A percentile compares a stretch with the other conserved stretches of the same genome.
These are phyloP conservation scores for Wickerhamiella infanticola DNA, from an alignment of 1,139 yeast genomes.

Conservation along the genomic window DNA sequence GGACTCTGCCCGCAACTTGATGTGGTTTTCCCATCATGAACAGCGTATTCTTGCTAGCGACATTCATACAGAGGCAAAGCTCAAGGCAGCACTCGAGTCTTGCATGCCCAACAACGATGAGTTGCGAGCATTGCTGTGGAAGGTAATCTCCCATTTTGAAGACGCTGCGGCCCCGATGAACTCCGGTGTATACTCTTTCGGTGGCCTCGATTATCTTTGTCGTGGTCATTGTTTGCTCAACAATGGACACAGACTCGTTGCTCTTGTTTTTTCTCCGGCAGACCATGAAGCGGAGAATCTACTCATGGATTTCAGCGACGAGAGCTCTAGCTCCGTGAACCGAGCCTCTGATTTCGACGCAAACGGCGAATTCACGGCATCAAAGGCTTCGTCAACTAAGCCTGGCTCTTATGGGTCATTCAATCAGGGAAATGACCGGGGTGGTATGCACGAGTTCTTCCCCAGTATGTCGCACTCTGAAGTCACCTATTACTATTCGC, in stretches of 20 bases:
- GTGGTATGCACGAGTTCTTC: background rate
- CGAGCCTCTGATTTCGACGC: background rate
- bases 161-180: background rate
- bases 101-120: background rate
- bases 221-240: background rate
- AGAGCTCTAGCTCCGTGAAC: background rate
- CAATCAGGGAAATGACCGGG: background rate
- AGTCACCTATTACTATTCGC: background rate
- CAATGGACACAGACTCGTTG: background rate
- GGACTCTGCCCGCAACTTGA: constrained; percentile 4
- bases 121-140: background rate
- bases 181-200: background rate
- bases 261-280: background rate
- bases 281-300: background rate
- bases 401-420: background rate
- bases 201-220: background rate
- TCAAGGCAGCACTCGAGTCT: background rate
- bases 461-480: background rate
- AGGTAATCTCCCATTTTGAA: background rate
- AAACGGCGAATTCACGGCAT: background rate
- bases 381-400: background rate
- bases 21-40: constrained; percentile 10
- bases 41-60: constrained; percentile 7
- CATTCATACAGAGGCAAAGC: constrained; percentile 4
- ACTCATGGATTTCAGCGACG: background rate